A percentile compares a stretch with the other conserved stretches of the same genome.
These are phyloP conservation scores for Lachnum nothofagi DNA, from an alignment of 2,329 filamentous ascomycete species.

Conservation along the genomic window DNA sequence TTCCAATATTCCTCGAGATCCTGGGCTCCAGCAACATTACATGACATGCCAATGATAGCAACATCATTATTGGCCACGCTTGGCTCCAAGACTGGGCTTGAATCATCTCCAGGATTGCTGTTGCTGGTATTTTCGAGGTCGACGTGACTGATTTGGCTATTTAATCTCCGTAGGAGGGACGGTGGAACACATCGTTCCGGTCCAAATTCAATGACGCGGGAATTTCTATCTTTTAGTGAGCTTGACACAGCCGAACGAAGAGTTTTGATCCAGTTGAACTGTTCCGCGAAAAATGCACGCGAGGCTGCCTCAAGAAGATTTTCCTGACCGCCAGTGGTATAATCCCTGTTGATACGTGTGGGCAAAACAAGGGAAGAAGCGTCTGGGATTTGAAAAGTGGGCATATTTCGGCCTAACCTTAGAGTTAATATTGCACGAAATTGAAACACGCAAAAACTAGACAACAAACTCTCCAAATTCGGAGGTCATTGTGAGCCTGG, in stretches of 20 bases:
- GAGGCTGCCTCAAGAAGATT: slow-evolving; percentile 32
- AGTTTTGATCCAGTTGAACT: slow-evolving; percentile 33
- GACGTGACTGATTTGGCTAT: slow-evolving; percentile 11
- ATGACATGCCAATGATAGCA: slow-evolving; percentile 47
- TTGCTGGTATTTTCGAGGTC: background rate
- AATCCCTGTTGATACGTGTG: slow-evolving; percentile 24
- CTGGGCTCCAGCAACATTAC: slow-evolving; percentile 47
- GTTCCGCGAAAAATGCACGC: slow-evolving; percentile 33
- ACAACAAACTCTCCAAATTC: too few species aligned
- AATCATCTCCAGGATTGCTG: background rate
- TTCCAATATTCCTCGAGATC: slow-evolving; percentile 65
- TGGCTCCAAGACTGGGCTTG: background rate
- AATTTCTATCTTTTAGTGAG: background rate
- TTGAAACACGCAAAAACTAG: too few species aligned
- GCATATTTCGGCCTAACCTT: slow-evolving; percentile 19
- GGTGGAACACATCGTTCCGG: slow-evolving; percentile 36
- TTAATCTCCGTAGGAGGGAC: slow-evolving; percentile 26
- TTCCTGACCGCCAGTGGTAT: slow-evolving; percentile 15
- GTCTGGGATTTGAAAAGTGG: slow-evolving; percentile 33
- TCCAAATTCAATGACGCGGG: slow-evolving; percentile 34
- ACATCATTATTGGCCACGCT: slow-evolving; percentile 29
- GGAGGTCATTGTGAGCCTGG: too few species aligned
- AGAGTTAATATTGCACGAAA: too few species aligned
- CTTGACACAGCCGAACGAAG: background rate
- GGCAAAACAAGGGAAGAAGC: slow-evolving; percentile 28